Conservation (phyloP, 805 yeast species). For the Ogataea angusta region DNA sequence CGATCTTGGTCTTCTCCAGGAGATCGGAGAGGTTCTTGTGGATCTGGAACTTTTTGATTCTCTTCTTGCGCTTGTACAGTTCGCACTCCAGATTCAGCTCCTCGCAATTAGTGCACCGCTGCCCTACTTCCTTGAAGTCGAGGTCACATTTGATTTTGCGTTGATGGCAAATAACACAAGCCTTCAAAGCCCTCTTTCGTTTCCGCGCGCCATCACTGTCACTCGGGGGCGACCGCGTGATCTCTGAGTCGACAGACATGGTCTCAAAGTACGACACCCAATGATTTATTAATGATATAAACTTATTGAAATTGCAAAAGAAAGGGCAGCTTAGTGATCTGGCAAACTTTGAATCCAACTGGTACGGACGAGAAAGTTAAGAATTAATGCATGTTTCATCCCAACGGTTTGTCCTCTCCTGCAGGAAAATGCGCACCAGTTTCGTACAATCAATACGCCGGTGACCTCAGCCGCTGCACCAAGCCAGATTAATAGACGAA, state of each 20-base stretch:
- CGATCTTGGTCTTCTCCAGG: constrained; percentile 9
- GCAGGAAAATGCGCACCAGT: constrained; percentile 1
- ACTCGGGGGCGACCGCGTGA: constrained; percentile 5
- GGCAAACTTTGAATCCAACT: background rate
- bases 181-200: constrained; percentile 62
- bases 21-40: constrained; percentile 13
- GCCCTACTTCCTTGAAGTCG: constrained; percentile 50
- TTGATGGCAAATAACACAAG: constrained; percentile 68
- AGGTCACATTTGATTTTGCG: constrained; percentile 73
- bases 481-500: background rate
- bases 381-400: background rate
- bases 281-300: background rate
- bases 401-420: constrained; percentile 4
- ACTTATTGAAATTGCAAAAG: background rate
- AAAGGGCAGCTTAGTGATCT: background rate
- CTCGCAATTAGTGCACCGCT: constrained; percentile 45
- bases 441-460: background rate
- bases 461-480: background rate
- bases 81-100: constrained; percentile 60
- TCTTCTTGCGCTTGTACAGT: constrained; percentile 50
- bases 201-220: constrained; percentile 16
- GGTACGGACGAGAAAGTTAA: background rate
- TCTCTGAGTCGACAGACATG: constrained; percentile 6
- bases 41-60: constrained; percentile 16
- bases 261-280: background rate